phyloP scores from a whole-genome alignment of 805 yeast species.

The Ogataea sp. region DNA sequence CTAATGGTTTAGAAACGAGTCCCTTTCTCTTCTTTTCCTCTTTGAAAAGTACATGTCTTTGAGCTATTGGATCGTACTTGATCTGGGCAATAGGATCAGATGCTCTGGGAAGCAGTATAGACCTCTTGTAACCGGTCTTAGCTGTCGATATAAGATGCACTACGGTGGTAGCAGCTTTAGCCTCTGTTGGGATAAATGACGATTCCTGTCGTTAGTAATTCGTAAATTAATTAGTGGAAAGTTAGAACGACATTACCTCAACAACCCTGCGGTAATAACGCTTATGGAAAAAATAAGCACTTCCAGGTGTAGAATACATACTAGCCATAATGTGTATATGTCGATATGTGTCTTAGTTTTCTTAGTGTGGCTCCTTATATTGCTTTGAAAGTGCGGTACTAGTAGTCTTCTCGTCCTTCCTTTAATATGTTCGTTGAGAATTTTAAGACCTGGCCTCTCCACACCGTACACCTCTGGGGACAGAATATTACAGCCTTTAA shows the following conservation, averaged over 20 bases:
- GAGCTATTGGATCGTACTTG: conserved; percentile 80
- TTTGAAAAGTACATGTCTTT: conserved; percentile 84
- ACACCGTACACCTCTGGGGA: not conserved
- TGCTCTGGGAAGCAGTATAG: conserved; percentile 74
- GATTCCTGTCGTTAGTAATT: not conserved
- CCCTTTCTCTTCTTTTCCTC: conserved; percentile 81
- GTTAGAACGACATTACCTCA: too few relatives aligned
- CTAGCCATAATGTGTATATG: conserved; percentile 12
- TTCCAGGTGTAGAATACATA: too few relatives aligned
- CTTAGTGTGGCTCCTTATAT: too few relatives aligned
- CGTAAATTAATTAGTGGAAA: conserved; percentile 3
- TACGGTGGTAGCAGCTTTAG: conserved; percentile 72
- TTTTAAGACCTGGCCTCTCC: too few relatives aligned
- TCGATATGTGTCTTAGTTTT: too few relatives aligned
- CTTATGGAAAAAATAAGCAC: not conserved
- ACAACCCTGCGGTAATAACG: not conserved
- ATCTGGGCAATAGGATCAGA: conserved; percentile 74
- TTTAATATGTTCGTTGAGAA: too few relatives aligned
- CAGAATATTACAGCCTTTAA: too few relatives aligned
- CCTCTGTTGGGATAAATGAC: conserved; percentile 35
- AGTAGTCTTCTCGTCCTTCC: too few relatives aligned
- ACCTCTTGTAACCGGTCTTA: conserved; percentile 79
- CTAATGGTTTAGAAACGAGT: conserved; percentile 42
- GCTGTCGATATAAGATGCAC: conserved; percentile 86
- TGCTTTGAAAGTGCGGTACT: too few relatives aligned